phyloP scores from a whole-genome alignment of 306 rosid species.

The Lithocarpus polystachyus region DNA sequence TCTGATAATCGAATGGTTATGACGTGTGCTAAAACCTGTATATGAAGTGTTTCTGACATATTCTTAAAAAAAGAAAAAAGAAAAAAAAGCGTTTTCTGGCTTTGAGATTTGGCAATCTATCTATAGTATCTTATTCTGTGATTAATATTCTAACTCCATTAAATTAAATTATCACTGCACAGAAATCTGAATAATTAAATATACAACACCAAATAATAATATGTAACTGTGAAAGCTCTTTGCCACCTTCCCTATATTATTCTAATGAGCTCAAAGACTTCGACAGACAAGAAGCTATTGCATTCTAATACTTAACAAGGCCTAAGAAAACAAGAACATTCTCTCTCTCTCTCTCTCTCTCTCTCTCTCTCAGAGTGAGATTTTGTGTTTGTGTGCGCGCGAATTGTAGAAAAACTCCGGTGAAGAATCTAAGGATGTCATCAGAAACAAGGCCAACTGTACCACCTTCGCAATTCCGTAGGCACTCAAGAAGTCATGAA shows the following conservation, averaged over 20 bases:
- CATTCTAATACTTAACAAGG: background rate
- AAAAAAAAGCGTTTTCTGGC: background rate
- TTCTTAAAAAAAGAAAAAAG: too few relatives aligned
- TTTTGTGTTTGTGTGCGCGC: background rate
- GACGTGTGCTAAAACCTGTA: too few relatives aligned
- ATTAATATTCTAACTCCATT: background rate
- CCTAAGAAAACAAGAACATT: background rate
- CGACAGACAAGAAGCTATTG: conserved; percentile 16
- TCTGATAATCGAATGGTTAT: too few relatives aligned
- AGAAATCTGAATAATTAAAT: background rate
- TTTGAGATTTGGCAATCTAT: background rate
- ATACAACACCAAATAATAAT: background rate
- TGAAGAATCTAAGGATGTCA: background rate
- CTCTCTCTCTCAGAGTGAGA: background rate
- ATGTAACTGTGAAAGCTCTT: conserved; percentile 20
- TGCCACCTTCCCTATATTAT: conserved; percentile 11
- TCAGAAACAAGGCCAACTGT: conserved; percentile 37
- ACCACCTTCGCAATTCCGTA: conserved; percentile 44
- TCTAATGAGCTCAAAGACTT: conserved; percentile 11
- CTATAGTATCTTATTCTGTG: background rate
- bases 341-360: background rate
- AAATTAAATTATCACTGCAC: conserved; percentile 24
- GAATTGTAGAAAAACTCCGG: background rate
- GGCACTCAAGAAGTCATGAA: conserved; percentile 47
- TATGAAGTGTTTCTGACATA: too few relatives aligned